Percentiles rank a stretch among this genome's conserved stretches.
Conservation (phyloP, 1,139 yeast genomes). For the Pichia sp. region DNA sequence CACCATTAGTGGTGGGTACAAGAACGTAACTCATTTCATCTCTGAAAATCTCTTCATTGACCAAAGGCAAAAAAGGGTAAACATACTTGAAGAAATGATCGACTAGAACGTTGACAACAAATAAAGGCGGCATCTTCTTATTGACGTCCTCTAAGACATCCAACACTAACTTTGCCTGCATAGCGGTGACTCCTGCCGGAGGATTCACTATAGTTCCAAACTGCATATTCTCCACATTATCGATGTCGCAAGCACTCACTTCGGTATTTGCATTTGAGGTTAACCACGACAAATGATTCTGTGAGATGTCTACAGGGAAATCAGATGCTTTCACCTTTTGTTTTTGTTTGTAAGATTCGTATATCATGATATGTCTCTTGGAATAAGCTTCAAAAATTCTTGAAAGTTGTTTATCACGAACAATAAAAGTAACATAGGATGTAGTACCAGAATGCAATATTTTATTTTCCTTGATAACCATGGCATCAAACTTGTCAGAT, state of each 20-base stretch:
- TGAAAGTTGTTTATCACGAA: constrained; percentile 35
- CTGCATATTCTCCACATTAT: not conserved
- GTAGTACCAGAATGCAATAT: constrained; percentile 42
- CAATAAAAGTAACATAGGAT: constrained; percentile 35
- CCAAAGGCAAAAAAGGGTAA: constrained; percentile 36
- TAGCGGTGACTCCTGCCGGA: not conserved
- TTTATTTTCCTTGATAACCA: constrained; percentile 39
- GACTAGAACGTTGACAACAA: constrained; percentile 32
- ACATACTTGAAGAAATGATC: constrained; percentile 37
- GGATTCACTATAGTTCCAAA: not conserved
- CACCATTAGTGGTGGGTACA: constrained; percentile 22
- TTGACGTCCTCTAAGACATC: constrained; percentile 32
- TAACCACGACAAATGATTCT: constrained; percentile 16
- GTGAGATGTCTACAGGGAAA: constrained; percentile 9
- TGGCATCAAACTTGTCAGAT: constrained; percentile 37
- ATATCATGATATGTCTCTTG: constrained; percentile 27
- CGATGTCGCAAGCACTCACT: constrained; percentile 26
- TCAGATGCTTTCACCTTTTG: constrained; percentile 22
- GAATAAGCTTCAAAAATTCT: constrained; percentile 31
- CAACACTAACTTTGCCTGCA: constrained; percentile 12
- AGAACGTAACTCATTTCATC: constrained; percentile 34
- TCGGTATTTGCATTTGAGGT: constrained; percentile 25
- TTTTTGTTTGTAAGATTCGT: constrained; percentile 21
- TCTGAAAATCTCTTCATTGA: constrained; percentile 36
- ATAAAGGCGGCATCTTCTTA: constrained; percentile 36